Percentiles rank a stretch among this genome's conserved stretches.
Evolutionary conservation across 306 rosid genomes (phyloP).

Genomic region (Prinsepia uniflora): DNA sequence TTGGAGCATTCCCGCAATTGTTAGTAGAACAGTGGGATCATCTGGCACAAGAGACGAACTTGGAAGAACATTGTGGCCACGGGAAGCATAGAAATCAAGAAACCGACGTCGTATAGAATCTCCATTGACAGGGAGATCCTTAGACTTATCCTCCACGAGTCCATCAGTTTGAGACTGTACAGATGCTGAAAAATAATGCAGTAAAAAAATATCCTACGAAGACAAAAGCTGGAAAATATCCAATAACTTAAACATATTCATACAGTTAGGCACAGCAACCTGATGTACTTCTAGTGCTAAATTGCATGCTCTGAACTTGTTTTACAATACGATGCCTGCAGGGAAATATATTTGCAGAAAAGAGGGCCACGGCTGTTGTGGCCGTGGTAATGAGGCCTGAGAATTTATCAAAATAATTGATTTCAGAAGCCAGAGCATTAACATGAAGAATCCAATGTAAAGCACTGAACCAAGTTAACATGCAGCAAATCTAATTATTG

Average conservation of each 20-base stretch:
- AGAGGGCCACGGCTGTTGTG: slow-evolving; percentile 24
- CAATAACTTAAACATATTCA: slow-evolving; percentile 12
- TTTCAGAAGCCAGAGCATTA: slow-evolving; percentile 18
- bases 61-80: slow-evolving; percentile 81
- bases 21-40: slow-evolving; percentile 84
- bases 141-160: slow-evolving; percentile 29
- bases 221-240: slow-evolving; percentile 12
- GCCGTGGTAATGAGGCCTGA: slow-evolving; percentile 35
- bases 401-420: slow-evolving; percentile 2
- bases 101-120: slow-evolving; percentile 68
- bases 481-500: neutral
- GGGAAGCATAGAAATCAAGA: slow-evolving; percentile 70
- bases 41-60: slow-evolving; percentile 91
- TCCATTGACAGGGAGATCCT: slow-evolving; percentile 49
- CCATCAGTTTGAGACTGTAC: slow-evolving; percentile 46
- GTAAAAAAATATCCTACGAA: slow-evolving; percentile 18
- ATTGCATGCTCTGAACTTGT: slow-evolving; percentile 18
- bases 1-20: slow-evolving; percentile 99
- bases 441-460: neutral
- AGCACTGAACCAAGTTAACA: neutral
- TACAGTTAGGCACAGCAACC: slow-evolving; percentile 37
- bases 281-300: slow-evolving; percentile 39
- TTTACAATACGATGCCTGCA: slow-evolving; percentile 20
- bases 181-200: slow-evolving; percentile 45
- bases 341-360: slow-evolving; percentile 25